Percentiles rank a stretch among this genome's conserved stretches.
Conservation (phyloP, 768 basidiomycete genomes). For the Auricularia cornea region DNA sequence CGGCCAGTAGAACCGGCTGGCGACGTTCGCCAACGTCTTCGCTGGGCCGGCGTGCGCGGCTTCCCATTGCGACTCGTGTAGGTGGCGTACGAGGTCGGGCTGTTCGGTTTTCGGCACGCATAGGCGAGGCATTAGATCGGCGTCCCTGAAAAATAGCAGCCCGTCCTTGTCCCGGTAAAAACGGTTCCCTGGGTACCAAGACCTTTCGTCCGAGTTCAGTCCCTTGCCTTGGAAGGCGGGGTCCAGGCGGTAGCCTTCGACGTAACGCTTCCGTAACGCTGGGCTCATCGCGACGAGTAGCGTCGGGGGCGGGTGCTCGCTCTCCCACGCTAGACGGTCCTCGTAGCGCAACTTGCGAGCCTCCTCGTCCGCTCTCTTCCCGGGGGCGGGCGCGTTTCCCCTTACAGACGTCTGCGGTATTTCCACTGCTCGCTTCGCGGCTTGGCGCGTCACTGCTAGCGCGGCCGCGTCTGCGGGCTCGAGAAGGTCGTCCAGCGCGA, state of each 20-base stretch:
- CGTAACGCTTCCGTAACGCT: conserved; percentile 1
- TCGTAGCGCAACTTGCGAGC: not conserved
- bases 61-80: conserved; percentile 6
- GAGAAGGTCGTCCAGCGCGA: not conserved
- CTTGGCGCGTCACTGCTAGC: not conserved
- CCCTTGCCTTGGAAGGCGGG: conserved; percentile 3
- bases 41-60: conserved; percentile 8
- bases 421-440: no score
- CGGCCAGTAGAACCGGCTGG: conserved; percentile 3
- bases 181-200: not conserved
- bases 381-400: not conserved
- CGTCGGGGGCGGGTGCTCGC: not conserved
- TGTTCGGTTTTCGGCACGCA: conserved; percentile 7
- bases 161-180: not conserved
- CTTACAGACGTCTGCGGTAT: not conserved
- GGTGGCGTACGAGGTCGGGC: conserved; percentile 1
- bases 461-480: not conserved
- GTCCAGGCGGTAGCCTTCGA: conserved; percentile 2
- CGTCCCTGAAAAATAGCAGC: conserved; percentile 4
- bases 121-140: not conserved
- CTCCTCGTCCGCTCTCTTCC: not conserved
- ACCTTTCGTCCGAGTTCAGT: not conserved
- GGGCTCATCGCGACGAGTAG: not conserved
- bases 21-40: conserved; percentile 4
- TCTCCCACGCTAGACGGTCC: not conserved